phyloP scores from a whole-genome alignment of 2,329 filamentous ascomycete species.

The Penicillium sp. region DNA sequence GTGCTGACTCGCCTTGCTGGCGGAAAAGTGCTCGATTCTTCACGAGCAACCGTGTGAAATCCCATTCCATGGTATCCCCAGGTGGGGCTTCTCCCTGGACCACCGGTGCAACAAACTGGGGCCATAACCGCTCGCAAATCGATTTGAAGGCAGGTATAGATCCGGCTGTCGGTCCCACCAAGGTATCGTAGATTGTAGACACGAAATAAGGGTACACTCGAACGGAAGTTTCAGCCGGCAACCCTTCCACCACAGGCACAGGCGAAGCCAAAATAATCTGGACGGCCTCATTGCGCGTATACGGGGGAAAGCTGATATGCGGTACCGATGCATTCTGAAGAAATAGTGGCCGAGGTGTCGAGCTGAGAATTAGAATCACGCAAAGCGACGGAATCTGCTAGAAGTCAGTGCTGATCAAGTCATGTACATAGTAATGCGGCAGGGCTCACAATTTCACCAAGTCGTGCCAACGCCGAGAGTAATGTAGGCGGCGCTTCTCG shows the following conservation, averaged over 20 bases:
- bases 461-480: slow-evolving; percentile 69
- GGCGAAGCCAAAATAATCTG: slow-evolving; percentile 62
- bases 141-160: slow-evolving; percentile 68
- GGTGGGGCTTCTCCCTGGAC: slow-evolving; percentile 55
- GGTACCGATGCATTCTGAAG: slow-evolving; percentile 66
- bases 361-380: slow-evolving; percentile 68
- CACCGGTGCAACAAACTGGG: slow-evolving; percentile 73
- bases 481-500: slow-evolving; percentile 73
- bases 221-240: slow-evolving; percentile 23
- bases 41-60: slow-evolving; percentile 78
- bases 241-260: slow-evolving; percentile 34
- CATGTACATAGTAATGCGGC: not conserved
- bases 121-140: slow-evolving; percentile 72
- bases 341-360: slow-evolving; percentile 58
- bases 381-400: slow-evolving; percentile 69
- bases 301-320: slow-evolving; percentile 76
- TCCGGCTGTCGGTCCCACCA: slow-evolving; percentile 72
- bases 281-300: slow-evolving; percentile 73
- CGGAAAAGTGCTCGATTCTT: slow-evolving; percentile 44
- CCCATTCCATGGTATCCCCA: slow-evolving; percentile 53
- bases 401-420: slow-evolving; percentile 1
- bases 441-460: slow-evolving; percentile 68
- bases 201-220: slow-evolving; percentile 62
- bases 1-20: slow-evolving; percentile 41
- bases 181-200: slow-evolving; percentile 77